phyloP scores from a whole-genome alignment of 1,139 yeast genomes.

The Suhomyces yuchorum region DNA sequence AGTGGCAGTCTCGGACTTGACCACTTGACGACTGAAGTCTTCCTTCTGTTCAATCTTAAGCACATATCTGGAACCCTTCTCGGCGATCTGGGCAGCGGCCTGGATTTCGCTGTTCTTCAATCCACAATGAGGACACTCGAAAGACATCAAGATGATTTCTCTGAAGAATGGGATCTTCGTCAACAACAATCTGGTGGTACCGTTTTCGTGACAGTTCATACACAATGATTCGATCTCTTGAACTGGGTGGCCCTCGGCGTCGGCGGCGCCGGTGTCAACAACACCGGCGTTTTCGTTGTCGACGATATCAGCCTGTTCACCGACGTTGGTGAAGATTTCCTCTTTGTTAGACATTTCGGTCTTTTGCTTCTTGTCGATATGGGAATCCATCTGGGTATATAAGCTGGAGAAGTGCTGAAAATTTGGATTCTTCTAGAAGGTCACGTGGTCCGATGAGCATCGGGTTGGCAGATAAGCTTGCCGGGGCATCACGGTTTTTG shows the following conservation, averaged over 20 bases:
- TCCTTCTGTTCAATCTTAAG: slow-evolving; percentile 68
- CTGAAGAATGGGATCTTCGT: slow-evolving; percentile 91
- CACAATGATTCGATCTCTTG: slow-evolving; percentile 94
- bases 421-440: slow-evolving; percentile 11
- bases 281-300: slow-evolving; percentile 14
- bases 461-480: not conserved
- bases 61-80: slow-evolving; percentile 77
- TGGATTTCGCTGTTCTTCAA: slow-evolving; percentile 91
- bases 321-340: slow-evolving; percentile 57
- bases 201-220: slow-evolving; percentile 91
- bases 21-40: slow-evolving; percentile 88
- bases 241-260: slow-evolving; percentile 93
- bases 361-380: slow-evolving; percentile 21
- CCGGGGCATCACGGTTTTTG: not conserved
- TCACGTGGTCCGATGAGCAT: slow-evolving; percentile 16
- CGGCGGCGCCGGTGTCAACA: slow-evolving; percentile 60
- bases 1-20: slow-evolving; percentile 86
- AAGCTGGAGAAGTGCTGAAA: slow-evolving; percentile 1
- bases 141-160: slow-evolving; percentile 92
- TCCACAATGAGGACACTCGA: slow-evolving; percentile 93
- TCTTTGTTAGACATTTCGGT: slow-evolving; percentile 28
- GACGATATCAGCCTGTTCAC: slow-evolving; percentile 28
- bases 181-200: slow-evolving; percentile 77
- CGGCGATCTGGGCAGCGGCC: slow-evolving; percentile 87
- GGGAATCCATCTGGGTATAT: slow-evolving; percentile 16